These are phyloP conservation scores for Wickerhamiella nectarea DNA, from an alignment of 805 yeast species.

Conservation along the genomic window DNA sequence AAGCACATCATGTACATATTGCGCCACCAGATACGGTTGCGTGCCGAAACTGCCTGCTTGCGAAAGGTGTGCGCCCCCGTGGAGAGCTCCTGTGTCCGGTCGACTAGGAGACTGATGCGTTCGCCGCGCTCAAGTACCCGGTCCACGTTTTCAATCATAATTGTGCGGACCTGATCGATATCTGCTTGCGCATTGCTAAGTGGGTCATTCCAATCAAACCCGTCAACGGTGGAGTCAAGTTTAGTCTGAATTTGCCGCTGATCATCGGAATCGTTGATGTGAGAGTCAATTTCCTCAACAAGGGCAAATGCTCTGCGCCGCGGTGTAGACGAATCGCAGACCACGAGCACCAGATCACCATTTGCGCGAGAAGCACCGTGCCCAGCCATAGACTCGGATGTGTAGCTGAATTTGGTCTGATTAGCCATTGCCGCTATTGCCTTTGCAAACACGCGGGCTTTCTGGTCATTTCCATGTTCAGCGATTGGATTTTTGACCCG, in stretches of 20 bases:
- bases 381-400: conserved; percentile 12
- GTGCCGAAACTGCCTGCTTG: conserved; percentile 48
- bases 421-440: conserved; percentile 17
- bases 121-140: conserved; percentile 67
- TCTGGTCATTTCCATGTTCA: neutral
- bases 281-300: conserved; percentile 17
- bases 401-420: conserved; percentile 15
- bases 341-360: conserved; percentile 10
- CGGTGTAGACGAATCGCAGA: conserved; percentile 15
- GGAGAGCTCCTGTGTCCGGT: conserved; percentile 64
- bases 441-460: conserved; percentile 11
- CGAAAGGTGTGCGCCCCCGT: conserved; percentile 55
- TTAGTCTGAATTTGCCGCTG: conserved; percentile 6
- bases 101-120: conserved; percentile 53
- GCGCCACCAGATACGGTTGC: conserved; percentile 58
- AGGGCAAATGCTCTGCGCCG: conserved; percentile 20
- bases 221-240: conserved; percentile 11
- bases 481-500: conserved; percentile 2
- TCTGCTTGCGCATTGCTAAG: conserved; percentile 30
- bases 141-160: conserved; percentile 64
- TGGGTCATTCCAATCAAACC: conserved; percentile 17
- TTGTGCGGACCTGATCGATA: conserved; percentile 46
- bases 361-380: conserved; percentile 11
- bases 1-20: conserved; percentile 23
- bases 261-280: conserved; percentile 13